These are phyloP conservation scores for Ceratobasidium papillatum DNA, from an alignment of 1,284 basidiomycete genomes.

Conservation along the genomic window DNA sequence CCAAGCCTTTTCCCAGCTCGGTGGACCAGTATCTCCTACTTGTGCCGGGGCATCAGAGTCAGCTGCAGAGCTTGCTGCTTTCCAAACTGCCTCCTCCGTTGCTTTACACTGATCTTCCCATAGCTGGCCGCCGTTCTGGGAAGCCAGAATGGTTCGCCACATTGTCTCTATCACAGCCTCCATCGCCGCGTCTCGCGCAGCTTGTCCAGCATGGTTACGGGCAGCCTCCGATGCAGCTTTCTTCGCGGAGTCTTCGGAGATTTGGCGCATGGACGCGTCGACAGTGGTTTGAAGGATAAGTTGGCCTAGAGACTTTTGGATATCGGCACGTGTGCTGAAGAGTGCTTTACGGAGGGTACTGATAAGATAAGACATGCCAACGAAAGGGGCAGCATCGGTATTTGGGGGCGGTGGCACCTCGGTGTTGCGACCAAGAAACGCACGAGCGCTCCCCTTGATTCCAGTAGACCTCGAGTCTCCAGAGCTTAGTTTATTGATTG, in stretches of 20 bases:
- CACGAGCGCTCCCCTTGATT: neutral
- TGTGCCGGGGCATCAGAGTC: neutral
- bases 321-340: slow-evolving; percentile 5
- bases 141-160: slow-evolving; percentile 13
- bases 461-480: neutral
- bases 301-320: slow-evolving; percentile 12
- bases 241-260: neutral
- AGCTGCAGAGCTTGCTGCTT: slow-evolving; percentile 14
- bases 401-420: neutral
- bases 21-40: too few species aligned
- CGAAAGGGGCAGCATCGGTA: neutral
- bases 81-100: neutral
- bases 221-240: neutral
- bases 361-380: slow-evolving; percentile 1
- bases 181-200: slow-evolving; percentile 29
- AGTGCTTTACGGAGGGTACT: slow-evolving; percentile 8
- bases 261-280: neutral
- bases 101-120: slow-evolving; percentile 19
- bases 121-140: neutral
- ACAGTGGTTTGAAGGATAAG: slow-evolving; percentile 11
- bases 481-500: neutral
- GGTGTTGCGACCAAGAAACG: neutral
- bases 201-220: slow-evolving; percentile 12
- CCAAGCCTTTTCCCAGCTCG: slow-evolving; percentile 17
- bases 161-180: slow-evolving; percentile 25